These are phyloP conservation scores for Penicilliopsis zonata DNA, from an alignment of 495 filamentous ascomycete species.

Conservation along the genomic window DNA sequence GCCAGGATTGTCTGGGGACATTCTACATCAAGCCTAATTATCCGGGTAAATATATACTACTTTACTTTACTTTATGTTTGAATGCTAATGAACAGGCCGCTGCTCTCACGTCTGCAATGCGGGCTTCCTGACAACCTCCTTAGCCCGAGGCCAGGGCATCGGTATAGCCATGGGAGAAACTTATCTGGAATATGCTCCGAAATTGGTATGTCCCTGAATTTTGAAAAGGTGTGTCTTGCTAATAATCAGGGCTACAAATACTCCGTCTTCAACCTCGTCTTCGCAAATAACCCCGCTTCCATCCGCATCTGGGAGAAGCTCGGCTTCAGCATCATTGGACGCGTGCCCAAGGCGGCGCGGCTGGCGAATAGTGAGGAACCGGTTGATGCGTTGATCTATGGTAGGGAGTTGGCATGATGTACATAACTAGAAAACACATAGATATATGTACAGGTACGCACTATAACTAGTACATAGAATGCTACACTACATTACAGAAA, in stretches of 20 bases:
- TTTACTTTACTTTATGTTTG: slow-evolving; percentile 1
- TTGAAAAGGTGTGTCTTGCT: neutral
- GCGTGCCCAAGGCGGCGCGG: slow-evolving; percentile 42
- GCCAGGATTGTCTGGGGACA: slow-evolving; percentile 72
- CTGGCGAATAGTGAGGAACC: slow-evolving; percentile 29
- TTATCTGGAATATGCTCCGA: slow-evolving; percentile 87
- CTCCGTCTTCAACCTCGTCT: slow-evolving; percentile 97
- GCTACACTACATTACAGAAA: too few relatives aligned
- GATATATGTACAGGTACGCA: too few relatives aligned
- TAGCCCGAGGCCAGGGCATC: slow-evolving; percentile 74
- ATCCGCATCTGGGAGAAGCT: slow-evolving; percentile 92
- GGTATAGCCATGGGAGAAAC: slow-evolving; percentile 83
- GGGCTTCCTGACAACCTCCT: slow-evolving; percentile 80
- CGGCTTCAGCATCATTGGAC: slow-evolving; percentile 88
- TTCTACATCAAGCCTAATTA: slow-evolving; percentile 99
- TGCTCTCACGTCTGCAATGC: slow-evolving; percentile 81
- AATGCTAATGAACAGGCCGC: slow-evolving; percentile 16
- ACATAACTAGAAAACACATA: too few relatives aligned
- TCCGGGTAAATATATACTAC: slow-evolving; percentile 59
- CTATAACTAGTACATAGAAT: too few relatives aligned
- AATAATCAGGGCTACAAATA: slow-evolving; percentile 71
- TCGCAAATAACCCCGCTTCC: slow-evolving; percentile 91
- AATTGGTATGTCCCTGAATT: slow-evolving; percentile 44
- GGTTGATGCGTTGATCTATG: slow-evolving; percentile 38
- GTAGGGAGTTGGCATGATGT: slow-evolving; percentile 22